Percentiles rank a stretch among this genome's conserved stretches.
Evolutionary conservation across 2,329 filamentous ascomycete species (phyloP).

Genomic region (Talaromyces verruculosus): DNA sequence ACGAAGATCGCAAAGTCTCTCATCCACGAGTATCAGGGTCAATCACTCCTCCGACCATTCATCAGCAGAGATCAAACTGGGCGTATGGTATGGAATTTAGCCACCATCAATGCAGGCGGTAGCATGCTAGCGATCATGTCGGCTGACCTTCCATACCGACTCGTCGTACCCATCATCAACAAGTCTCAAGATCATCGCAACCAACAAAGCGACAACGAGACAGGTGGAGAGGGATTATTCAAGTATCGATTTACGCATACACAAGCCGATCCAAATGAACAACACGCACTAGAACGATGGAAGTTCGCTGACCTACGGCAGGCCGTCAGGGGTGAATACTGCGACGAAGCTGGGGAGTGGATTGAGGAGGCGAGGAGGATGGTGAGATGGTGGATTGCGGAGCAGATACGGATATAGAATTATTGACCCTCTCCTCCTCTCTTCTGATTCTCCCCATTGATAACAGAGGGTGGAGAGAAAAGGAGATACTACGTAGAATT

Average conservation of each 20-base stretch:
- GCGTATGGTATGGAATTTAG: slow-evolving; percentile 35
- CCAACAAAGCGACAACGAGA: neutral
- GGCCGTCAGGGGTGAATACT: slow-evolving; percentile 30
- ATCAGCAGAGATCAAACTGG: slow-evolving; percentile 28
- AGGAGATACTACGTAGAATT: neutral
- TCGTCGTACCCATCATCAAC: slow-evolving; percentile 64
- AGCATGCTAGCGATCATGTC: slow-evolving; percentile 62
- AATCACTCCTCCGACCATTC: slow-evolving; percentile 48
- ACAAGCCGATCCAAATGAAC: slow-evolving; percentile 37
- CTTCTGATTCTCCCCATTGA: neutral
- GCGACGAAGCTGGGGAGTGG: slow-evolving; percentile 36
- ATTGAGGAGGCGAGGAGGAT: slow-evolving; percentile 38
- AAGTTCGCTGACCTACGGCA: slow-evolving; percentile 29
- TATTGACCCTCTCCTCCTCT: neutral
- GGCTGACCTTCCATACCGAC: slow-evolving; percentile 71
- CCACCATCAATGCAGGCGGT: slow-evolving; percentile 37
- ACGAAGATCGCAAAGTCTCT: slow-evolving; percentile 40
- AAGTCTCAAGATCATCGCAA: neutral
- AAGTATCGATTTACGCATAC: slow-evolving; percentile 39
- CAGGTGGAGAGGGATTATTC: slow-evolving; percentile 62
- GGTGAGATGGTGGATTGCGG: slow-evolving; percentile 39
- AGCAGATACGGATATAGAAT: slow-evolving; percentile 33
- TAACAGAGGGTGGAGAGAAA: neutral
- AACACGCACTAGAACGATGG: slow-evolving; percentile 33
- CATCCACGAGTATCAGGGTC: slow-evolving; percentile 49